Base-by-base conservation (phyloP, 805 yeast genomes). In the Ogataea zsoltii region DNA sequence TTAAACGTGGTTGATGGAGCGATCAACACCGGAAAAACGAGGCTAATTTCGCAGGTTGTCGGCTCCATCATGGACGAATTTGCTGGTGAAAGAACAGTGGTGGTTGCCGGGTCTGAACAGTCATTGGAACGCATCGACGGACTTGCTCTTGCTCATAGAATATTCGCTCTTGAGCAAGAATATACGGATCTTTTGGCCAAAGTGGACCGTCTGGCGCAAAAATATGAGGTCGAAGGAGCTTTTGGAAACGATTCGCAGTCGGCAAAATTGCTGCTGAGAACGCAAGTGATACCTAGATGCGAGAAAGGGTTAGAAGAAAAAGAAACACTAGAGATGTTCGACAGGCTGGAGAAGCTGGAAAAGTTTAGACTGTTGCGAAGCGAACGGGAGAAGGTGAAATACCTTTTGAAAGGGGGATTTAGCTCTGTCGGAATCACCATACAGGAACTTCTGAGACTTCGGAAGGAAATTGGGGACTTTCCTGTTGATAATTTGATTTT, bases 191-290 rank as follows among this genome's bases (percentile, higher is more conserved):
- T 58, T 7, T 48, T 68, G 14, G 28, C 25, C 5, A 39, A 54
- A 25, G 72, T 68, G 28, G 66, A 59, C 26, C 38, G 47, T 2
- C 44, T 71, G 9, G 71, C 76, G 0, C 41, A 44, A 1, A 34
- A 50, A 2, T 29, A 71, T 23, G 60, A 54, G 1, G 49, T 62
- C 13, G 63, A 62, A 2, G 74, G 72, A 2, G 68, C 65, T 0
- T 67, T 66, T 54, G 73, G 71, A 2, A 67, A 65, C 33, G 66
- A 70, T 25, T 54, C 67, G 12, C 65, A 61, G n/a, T 61, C 73
- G 3, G 72, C 76, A 0, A 45, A 41, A 5, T 55, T 51, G 18
- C 70, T 74, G 42, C 69, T 46, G 50, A 48, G 46, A 7, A 51
- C 54, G 5, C 51, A 62, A 29, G 47, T 72, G 5, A 23, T 33